Conservation (phyloP, 306 rosid genomes). For the Canavalia gladiata region DNA sequence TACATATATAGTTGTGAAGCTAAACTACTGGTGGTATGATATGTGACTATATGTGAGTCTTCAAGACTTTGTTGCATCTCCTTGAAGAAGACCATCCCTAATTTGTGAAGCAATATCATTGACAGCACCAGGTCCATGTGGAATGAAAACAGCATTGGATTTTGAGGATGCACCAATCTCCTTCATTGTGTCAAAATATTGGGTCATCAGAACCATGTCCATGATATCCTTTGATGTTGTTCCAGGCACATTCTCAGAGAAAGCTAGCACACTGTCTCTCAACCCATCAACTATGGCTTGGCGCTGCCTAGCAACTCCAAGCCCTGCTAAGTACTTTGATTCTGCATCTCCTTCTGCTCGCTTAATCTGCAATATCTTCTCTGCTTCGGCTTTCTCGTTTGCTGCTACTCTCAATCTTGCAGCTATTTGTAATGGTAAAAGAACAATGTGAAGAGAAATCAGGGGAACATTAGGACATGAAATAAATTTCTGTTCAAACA, state of each 20-base stretch:
- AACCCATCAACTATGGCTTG: conserved; percentile 88
- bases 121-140: conserved; percentile 90
- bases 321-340: conserved; percentile 80
- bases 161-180: conserved; percentile 88
- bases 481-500: neutral
- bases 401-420: conserved; percentile 87
- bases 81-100: conserved; percentile 87
- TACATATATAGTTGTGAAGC: neutral
- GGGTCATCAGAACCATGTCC: conserved; percentile 94
- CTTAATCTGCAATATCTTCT: conserved; percentile 44
- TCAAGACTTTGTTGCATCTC: conserved; percentile 35
- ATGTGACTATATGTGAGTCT: neutral
- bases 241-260: conserved; percentile 84
- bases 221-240: conserved; percentile 84
- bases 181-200: conserved; percentile 91
- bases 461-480: neutral
- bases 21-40: neutral
- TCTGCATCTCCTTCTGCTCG: conserved; percentile 91
- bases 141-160: conserved; percentile 78
- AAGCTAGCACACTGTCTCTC: conserved; percentile 86
- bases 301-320: conserved; percentile 86
- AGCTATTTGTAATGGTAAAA: conserved; percentile 53
- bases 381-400: conserved; percentile 7
- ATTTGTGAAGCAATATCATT: conserved; percentile 78
- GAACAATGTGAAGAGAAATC: conserved; percentile 8